Evolutionary conservation across 495 filamentous ascomycete species (phyloP).

Genomic region (Penicillium salamii): DNA sequence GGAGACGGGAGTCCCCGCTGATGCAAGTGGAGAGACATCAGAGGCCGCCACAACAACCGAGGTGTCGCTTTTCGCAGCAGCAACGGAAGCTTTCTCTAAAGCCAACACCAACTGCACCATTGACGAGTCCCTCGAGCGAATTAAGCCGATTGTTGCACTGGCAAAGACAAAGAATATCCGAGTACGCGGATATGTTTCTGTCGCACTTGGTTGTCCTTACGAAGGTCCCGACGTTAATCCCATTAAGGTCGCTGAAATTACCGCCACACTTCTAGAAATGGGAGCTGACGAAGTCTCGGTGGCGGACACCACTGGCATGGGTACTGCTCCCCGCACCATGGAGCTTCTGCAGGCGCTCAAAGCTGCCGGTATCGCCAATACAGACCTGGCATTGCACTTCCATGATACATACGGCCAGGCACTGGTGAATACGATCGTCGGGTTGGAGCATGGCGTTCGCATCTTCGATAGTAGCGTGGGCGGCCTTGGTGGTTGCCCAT

Average conservation of each 20-base stretch:
- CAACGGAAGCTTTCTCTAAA: constrained; percentile 86
- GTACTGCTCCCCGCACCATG: constrained; percentile 77
- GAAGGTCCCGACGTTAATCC: constrained; percentile 83
- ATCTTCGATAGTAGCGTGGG: constrained; percentile 89
- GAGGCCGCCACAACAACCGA: constrained; percentile 54
- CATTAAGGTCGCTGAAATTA: constrained; percentile 76
- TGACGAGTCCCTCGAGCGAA: constrained; percentile 72
- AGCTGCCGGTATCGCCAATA: constrained; percentile 71
- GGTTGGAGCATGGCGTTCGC: constrained; percentile 82
- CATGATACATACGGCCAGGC: constrained; percentile 98
- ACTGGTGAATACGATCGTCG: constrained; percentile 82
- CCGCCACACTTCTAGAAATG: constrained; percentile 83
- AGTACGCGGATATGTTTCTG: constrained; percentile 91
- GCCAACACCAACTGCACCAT: constrained; percentile 92
- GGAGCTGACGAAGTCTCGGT: constrained; percentile 92
- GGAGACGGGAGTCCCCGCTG: constrained; percentile 36
- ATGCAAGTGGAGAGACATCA: constrained; percentile 33
- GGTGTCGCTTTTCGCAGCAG: constrained; percentile 87
- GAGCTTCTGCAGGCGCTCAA: constrained; percentile 67
- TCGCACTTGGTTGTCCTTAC: constrained; percentile 91
- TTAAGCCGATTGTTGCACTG: constrained; percentile 68
- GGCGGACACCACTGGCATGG: constrained; percentile 96
- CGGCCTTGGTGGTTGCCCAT: constrained; percentile 92
- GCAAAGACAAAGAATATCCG: constrained; percentile 70
- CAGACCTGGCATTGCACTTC: constrained; percentile 89